Base-by-base conservation (phyloP, 257 asterid species). In the Solanum ahanhuiri region DNA sequence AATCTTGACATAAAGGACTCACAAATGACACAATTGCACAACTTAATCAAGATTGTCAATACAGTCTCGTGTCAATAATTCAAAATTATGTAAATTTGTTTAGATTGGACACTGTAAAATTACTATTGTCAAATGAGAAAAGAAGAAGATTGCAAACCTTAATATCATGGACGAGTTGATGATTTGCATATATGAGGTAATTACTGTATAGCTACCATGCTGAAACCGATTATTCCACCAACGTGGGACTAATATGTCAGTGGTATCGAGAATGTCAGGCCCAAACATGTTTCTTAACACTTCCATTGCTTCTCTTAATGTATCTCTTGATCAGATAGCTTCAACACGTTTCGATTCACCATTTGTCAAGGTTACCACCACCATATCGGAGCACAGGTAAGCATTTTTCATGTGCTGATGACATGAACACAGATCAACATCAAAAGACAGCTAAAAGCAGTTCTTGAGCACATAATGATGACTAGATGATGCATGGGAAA, bases 191-290 rank as follows among this genome's bases (percentile, higher is more conserved):
- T 57, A 96, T 93, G 0, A 98, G 99, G 87, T 92, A 95, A 86
- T 96, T 96, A 64, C 94, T 95, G 87, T 96, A 43, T 43, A 95
- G 91, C 99, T 96, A 10, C 99, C 98, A 25, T 94, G 92, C 86
- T 95, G 98, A 91, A 95, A 93, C 17, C 97, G 93, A 83, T 95
- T 94, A 57, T 92, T 96, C 99, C 98, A 96, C 99, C 98, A 95
- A 34, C 94, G 96, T 0, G 98, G 98, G 75, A 96, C 96, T 1
- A 96, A 88, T 86, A 96, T 94, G 88, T 95, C 92, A 0, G 90
- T 88, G 43, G 98, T 96, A 70, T 90, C 88, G 0, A 98, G 95
- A 83, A 93, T 95, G 35, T 94, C 89, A 22, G 90, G 88, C 39
- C 99, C 98, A 84, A 96, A 93, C 96, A 96, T 94, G 93, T 93